These are phyloP conservation scores for Atkinsonella texensis DNA, from an alignment of 2,329 filamentous ascomycete species.

Conservation along the genomic window DNA sequence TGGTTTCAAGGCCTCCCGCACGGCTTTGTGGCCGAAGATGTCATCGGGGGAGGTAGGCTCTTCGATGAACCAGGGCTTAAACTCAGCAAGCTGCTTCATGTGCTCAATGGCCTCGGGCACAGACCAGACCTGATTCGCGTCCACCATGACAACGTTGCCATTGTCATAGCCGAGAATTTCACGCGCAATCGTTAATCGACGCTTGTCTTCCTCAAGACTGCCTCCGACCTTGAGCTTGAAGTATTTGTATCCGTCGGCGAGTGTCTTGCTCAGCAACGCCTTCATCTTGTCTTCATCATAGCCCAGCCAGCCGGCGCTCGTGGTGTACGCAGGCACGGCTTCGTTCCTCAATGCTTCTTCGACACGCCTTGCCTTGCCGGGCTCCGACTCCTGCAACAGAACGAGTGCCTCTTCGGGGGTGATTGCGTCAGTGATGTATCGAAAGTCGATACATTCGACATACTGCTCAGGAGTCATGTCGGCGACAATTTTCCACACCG, in stretches of 20 bases:
- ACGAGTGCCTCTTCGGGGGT: constrained; percentile 72
- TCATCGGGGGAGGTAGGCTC: constrained; percentile 88
- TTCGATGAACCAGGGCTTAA: constrained; percentile 89
- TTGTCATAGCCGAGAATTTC: constrained; percentile 72
- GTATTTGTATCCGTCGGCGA: constrained; percentile 65
- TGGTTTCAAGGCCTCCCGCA: constrained; percentile 66
- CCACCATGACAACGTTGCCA: constrained; percentile 81
- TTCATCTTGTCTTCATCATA: constrained; percentile 84
- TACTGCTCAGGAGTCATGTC: constrained; percentile 86
- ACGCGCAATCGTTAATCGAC: constrained; percentile 60
- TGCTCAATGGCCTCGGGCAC: constrained; percentile 80
- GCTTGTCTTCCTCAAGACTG: constrained; percentile 57
- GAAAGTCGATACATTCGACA: constrained; percentile 81
- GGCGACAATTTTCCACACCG: constrained; percentile 79
- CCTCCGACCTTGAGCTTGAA: constrained; percentile 88
- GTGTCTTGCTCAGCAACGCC: constrained; percentile 58
- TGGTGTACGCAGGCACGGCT: constrained; percentile 85
- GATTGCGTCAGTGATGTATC: constrained; percentile 89
- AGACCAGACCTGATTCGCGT: constrained; percentile 88
- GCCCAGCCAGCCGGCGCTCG: constrained; percentile 82
- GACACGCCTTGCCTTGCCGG: constrained; percentile 58
- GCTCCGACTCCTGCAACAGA: constrained; percentile 53
- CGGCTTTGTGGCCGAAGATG: constrained; percentile 75
- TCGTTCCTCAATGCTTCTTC: constrained; percentile 59
- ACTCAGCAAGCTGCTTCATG: constrained; percentile 72